Base-by-base conservation (phyloP, 345 rosid species). In the Salix caprea region DNA sequence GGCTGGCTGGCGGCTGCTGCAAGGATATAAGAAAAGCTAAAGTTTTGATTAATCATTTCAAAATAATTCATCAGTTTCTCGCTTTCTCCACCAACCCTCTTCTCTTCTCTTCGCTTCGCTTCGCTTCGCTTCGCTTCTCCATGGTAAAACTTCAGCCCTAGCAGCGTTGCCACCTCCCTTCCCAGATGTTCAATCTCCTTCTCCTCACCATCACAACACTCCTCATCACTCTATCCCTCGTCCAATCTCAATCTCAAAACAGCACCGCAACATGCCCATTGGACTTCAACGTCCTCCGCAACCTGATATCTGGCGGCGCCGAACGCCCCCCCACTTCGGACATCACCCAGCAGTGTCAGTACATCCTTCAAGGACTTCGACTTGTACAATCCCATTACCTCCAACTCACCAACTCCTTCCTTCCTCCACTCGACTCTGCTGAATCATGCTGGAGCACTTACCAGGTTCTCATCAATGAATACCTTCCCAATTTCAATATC, bases 301-400 rank as follows among this genome's bases (percentile, higher is more conserved):
- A 81, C 4, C 23, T 86, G 8, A 18, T 23, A 48, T 15, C 76
- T 30, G 7, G 80, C 73, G 40, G 28, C 81, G 40, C 84, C 14
- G 16, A 48, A 40, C 13, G 28, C 24, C 48, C 30, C 36, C 37
- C 83, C 67, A 28, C 0, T 4, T n/a, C 71, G 34, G 78, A 66
- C 65, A 15, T 7, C 70, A 3, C 80, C 81, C 76, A 82, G 74
- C 70, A 69, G 62, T 94, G 98, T 85, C 88, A 78, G 74, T 78
- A 85, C 85, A 77, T 92, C 80, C 88, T 65, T 70, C 94, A 86
- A 77, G 91, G 91, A n/a, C 90, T 94, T n/a, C 94, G 91, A 11
- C 91, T 94, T 71, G 84, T 94, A 58, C 80, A 74, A 48, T 91
- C 97, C 72, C 68, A 74, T 58, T 86, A 90, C 74, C 97, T 94